Evolutionary conservation across 2,329 filamentous ascomycete species (phyloP).

Genomic region (Microsporum ferrugineum): DNA sequence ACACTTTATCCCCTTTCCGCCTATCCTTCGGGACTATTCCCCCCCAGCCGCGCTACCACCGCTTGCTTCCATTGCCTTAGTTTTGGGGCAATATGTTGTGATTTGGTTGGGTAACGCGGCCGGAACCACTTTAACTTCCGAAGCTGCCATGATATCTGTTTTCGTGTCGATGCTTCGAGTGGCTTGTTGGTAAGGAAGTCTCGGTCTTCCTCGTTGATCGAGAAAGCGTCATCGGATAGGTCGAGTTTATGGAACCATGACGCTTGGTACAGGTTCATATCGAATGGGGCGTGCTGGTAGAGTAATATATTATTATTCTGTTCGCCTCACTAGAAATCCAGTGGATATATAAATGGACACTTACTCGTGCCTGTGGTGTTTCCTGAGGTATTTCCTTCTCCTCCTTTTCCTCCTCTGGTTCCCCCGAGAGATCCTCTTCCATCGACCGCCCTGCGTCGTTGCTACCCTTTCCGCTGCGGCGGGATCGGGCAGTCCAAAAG

Average conservation of each 20-base stretch:
- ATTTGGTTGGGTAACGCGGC: neutral
- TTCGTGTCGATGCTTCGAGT: neutral
- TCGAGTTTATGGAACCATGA: neutral
- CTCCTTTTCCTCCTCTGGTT: neutral
- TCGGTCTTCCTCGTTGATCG: neutral
- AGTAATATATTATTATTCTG: neutral
- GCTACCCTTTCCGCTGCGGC: neutral
- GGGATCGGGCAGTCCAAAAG: neutral
- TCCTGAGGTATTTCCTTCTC: neutral
- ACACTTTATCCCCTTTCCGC: neutral
- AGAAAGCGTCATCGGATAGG: neutral
- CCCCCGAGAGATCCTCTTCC: neutral
- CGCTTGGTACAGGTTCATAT: neutral
- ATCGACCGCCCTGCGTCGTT: too few species aligned
- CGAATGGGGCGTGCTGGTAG: neutral
- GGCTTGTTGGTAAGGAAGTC: neutral
- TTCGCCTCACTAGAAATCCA: neutral
- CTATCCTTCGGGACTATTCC: neutral
- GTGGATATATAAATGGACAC: neutral
- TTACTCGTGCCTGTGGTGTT: neutral
- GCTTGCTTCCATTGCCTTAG: neutral
- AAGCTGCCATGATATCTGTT: neutral
- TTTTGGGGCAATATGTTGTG: neutral
- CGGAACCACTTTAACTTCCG: neutral
- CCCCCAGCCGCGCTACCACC: neutral